Evolutionary conservation across 768 basidiomycete species (phyloP), one percentile per base, ranked within the genome.

Genomic region (Lactarius pseudohatsudake): DNA sequence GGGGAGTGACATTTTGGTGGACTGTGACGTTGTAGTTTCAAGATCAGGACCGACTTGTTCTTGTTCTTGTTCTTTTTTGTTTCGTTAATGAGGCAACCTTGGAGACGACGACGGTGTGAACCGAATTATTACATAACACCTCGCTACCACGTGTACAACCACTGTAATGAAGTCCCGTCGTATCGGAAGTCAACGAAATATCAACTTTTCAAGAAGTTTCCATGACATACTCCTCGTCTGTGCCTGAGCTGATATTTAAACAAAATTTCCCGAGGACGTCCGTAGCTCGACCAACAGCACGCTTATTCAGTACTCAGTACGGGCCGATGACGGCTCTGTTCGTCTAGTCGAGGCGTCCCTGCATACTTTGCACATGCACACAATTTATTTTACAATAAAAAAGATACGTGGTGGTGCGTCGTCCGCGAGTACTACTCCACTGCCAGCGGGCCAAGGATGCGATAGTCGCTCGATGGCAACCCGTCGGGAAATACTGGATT

Each of bases 311-410:
- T 40, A 30, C 30, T 36, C 34, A 40, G 38, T 40, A 15, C 38
- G 10, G 32, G 30, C 43, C 59, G 59, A 60, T 60, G 43, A 45
- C 20, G 59, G 13, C 32, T 60, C 59, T 43, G 59, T 45, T 45
- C 43, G 59, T 60, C 28, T 28, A 60, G 30, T 45, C 45, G 59
- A 60, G 59, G 41, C 13, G 43, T 45, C 30, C 43, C 47, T 50
- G 47, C 47, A 45, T 60, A n/a, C 59, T 28, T 41, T 32, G 45
- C 59, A 59, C 41, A 59, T 59, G 43, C 59, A 47, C 43, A 47
- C 20, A 11, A 22, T n/a, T 47, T 40, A 15, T 41, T 41, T 41
- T 6, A 40, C 38, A n/a, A 22, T 53, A 26, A 4, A 50, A 13
- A 26, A 26, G 11, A 50, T 50, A 26, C 22, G 47, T 50, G 11